Conservation (phyloP, 2,329 filamentous ascomycete genomes). For the Geoglossum cookeanum region DNA sequence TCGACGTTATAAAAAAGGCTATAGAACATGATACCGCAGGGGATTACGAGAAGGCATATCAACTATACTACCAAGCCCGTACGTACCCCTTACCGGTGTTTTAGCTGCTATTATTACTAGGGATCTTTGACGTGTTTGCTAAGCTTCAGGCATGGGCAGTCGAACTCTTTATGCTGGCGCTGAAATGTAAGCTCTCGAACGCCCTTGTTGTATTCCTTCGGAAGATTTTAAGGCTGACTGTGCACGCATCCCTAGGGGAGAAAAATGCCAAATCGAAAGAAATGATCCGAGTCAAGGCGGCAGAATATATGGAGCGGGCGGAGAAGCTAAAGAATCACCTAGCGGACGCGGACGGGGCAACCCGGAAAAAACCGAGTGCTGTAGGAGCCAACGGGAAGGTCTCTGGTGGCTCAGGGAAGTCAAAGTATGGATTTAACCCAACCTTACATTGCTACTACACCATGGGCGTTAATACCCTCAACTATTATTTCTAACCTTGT, state of each 20-base stretch:
- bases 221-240: constrained; percentile 1
- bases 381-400: constrained; percentile 54
- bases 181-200: constrained; percentile 47
- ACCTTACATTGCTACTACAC: too few relatives aligned
- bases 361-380: constrained; percentile 50
- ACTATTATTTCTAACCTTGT: neutral
- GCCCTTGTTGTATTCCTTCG: neutral
- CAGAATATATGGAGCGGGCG: constrained; percentile 94
- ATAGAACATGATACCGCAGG: constrained; percentile 91
- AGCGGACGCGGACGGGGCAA: constrained; percentile 45
- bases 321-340: constrained; percentile 94
- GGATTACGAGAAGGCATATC: constrained; percentile 94
- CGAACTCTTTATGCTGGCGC: constrained; percentile 93
- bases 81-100: constrained; percentile 8
- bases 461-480: neutral
- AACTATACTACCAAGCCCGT: constrained; percentile 74
- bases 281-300: constrained; percentile 88
- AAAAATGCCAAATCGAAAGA: constrained; percentile 96
- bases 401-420: constrained; percentile 42
- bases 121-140: neutral
- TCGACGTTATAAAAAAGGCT: constrained; percentile 91
- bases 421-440: constrained; percentile 24
- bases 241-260: constrained; percentile 36
- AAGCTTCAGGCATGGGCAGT: constrained; percentile 26
- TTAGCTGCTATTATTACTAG: neutral